Conservation (phyloP, 371 early-diverging fungal species). For the Mortierella sp. region DNA sequence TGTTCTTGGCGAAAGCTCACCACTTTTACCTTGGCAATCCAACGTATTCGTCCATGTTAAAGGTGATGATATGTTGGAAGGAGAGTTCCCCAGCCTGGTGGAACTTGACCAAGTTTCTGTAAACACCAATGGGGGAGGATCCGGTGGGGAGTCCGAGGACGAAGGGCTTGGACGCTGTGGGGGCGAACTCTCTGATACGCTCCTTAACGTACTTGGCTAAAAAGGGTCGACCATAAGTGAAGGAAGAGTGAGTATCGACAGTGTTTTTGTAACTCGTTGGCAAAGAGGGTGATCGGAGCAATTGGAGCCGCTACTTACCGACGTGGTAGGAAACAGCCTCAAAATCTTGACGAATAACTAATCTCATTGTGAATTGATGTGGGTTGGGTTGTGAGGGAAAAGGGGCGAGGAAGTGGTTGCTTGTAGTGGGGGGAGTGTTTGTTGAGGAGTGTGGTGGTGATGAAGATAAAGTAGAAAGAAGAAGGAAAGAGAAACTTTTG, state of each 20-base stretch:
- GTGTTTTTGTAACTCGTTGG: not conserved
- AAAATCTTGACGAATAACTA: slow-evolving; percentile 77
- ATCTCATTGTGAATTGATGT: slow-evolving; percentile 66
- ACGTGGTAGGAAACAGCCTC: slow-evolving; percentile 75
- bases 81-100: slow-evolving; percentile 69
- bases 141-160: slow-evolving; percentile 87
- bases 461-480: slow-evolving; percentile 8
- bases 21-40: slow-evolving; percentile 61
- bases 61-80: slow-evolving; percentile 70
- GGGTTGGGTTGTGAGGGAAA: not conserved
- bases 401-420: slow-evolving; percentile 4
- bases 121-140: slow-evolving; percentile 81
- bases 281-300: not conserved
- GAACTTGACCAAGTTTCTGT: slow-evolving; percentile 73
- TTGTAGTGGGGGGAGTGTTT: slow-evolving; percentile 2
- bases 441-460: not conserved
- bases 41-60: slow-evolving; percentile 85
- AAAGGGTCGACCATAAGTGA: not conserved
- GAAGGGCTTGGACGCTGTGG: slow-evolving; percentile 82
- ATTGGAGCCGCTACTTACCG: slow-evolving; percentile 58
- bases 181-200: slow-evolving; percentile 83
- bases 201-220: slow-evolving; percentile 84
- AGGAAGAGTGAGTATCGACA: slow-evolving; percentile 3
- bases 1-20: not conserved
- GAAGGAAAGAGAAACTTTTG: not conserved